Conservation (phyloP, 2,329 filamentous ascomycete genomes). For the Venturia nashicola region DNA sequence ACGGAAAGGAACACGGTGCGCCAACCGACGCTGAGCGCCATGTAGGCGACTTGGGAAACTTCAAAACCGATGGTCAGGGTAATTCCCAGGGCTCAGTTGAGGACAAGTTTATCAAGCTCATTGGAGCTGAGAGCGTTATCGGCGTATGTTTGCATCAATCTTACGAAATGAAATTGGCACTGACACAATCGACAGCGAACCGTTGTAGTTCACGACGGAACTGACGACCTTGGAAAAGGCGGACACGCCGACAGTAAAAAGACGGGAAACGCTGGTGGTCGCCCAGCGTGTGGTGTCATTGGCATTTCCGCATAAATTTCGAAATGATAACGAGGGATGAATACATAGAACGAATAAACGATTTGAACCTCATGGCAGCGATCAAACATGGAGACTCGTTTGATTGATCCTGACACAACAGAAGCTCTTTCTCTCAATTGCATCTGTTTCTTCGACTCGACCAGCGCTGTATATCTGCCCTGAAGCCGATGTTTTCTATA, state of each 20-base stretch:
- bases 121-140: slow-evolving; percentile 87
- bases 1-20: slow-evolving; percentile 82
- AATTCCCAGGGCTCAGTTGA: slow-evolving; percentile 69
- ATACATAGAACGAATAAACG: background rate
- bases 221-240: slow-evolving; percentile 91
- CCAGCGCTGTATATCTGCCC: background rate
- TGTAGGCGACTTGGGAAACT: slow-evolving; percentile 95
- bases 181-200: slow-evolving; percentile 52
- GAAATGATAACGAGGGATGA: slow-evolving; percentile 10
- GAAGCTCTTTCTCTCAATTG: background rate
- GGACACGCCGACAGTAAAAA: slow-evolving; percentile 91
- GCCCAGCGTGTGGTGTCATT: slow-evolving; percentile 95
- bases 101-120: slow-evolving; percentile 86
- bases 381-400: background rate
- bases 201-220: slow-evolving; percentile 86
- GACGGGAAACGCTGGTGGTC: slow-evolving; percentile 88
- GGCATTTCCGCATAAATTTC: slow-evolving; percentile 63
- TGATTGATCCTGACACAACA: background rate
- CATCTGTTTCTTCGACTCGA: background rate
- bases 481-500: background rate
- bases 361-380: background rate
- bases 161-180: background rate
- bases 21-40: slow-evolving; percentile 75
- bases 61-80: slow-evolving; percentile 87
- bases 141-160: slow-evolving; percentile 49